A percentile compares a stretch with the other conserved stretches of the same genome.
These are phyloP conservation scores for Paracorniculantispora psalliotae DNA, from an alignment of 2,329 filamentous ascomycete genomes.

Conservation along the genomic window DNA sequence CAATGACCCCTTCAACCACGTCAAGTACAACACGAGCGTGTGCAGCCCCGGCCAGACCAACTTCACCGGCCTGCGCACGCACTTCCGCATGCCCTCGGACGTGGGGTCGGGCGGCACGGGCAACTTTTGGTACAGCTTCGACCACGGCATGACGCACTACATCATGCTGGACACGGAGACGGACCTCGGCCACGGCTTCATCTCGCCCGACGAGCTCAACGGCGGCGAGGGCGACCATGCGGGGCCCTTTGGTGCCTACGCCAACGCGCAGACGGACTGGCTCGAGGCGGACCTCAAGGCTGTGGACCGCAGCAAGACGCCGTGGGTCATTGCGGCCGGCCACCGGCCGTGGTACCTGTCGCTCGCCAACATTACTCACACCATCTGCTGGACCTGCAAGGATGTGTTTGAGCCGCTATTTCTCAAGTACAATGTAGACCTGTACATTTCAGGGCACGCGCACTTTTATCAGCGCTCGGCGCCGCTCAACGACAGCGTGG, in stretches of 20 bases:
- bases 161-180: constrained; percentile 3
- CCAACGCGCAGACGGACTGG: neutral
- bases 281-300: neutral
- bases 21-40: neutral
- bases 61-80: constrained; percentile 3
- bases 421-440: constrained; percentile 3
- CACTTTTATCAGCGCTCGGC: constrained; percentile 4
- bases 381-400: constrained; percentile 6
- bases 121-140: constrained; percentile 12
- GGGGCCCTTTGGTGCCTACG: neutral
- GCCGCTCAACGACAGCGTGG: neutral
- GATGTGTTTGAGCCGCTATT: constrained; percentile 9
- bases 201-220: neutral
- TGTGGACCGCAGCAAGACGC: constrained; percentile 8
- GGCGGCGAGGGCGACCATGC: neutral
- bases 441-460: constrained; percentile 3
- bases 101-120: constrained; percentile 13
- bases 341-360: constrained; percentile 11
- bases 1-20: neutral
- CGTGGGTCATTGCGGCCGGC: constrained; percentile 7
- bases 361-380: neutral
- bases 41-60: neutral
- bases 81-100: neutral
- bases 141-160: neutral
- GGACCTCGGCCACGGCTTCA: constrained; percentile 1